Evolutionary conservation across 805 yeast genomes (phyloP), one percentile per base, ranked within the genome.

Genomic region (Lachancea quebecensis): DNA sequence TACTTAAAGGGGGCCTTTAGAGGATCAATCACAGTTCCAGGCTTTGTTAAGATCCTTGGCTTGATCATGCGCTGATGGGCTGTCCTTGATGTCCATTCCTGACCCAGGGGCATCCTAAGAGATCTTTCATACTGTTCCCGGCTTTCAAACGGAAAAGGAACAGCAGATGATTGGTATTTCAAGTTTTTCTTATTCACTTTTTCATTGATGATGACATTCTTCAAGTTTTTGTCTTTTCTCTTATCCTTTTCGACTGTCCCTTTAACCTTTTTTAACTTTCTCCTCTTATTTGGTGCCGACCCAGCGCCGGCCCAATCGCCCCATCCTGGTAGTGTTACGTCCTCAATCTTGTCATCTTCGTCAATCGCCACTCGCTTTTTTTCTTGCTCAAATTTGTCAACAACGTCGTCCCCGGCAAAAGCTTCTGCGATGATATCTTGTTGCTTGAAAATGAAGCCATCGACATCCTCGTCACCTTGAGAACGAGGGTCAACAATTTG

Each of bases 331-430:
- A 90, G 67, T 0, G 95, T 83, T 39, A 84, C 68, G 60, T 90
- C 96, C 47, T 84, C 82, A 57, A 82, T 89, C 59, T 87, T 75
- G 65, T 91, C 97, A 47, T 80, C 97, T 64, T 91, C 97, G 39
- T 84, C 89, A 37, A 70, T 75, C 5, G 74, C 71, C 10, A 76
- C 76, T 53, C 77, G 73, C 46, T 72, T 69, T 68, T 91, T 93
- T 56, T 90, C 98, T 11, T 69, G 74, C 50, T 78, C 79, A 63
- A 93, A 93, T 53, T 89, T 74, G 6, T 71, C 69, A 12, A 87
- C 85, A 34, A 91, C 96, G 61, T 93, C 93, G 67, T 93, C 99
- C 25, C 98, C 98, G 3, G 97, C 97, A 73, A 93, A 93, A 0
- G 98, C 99, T 60, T 89, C 83, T 49, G 82, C 79, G 50, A 93